A percentile compares a stretch with the other conserved stretches of the same genome.
Conservation (phyloP, 352 stramenopile species). For the Lagenidium giganteum region DNA sequence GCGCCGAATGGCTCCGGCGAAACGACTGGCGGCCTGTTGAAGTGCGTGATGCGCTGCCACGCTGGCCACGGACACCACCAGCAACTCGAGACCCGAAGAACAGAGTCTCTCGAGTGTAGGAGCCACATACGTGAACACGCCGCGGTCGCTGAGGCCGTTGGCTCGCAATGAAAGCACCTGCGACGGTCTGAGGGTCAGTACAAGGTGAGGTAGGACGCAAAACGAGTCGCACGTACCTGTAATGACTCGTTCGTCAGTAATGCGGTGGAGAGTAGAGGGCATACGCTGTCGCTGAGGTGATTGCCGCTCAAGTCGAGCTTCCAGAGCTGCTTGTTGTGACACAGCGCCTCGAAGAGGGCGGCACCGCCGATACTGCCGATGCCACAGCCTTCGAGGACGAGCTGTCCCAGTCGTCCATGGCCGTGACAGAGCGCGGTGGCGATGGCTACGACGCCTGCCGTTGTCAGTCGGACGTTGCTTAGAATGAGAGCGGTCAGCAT, state of each 20-base stretch:
- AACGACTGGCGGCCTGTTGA: slow-evolving; percentile 26
- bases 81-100: slow-evolving; percentile 29
- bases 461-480: slow-evolving; percentile 38
- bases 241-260: slow-evolving; percentile 32
- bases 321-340: slow-evolving; percentile 43
- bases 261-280: slow-evolving; percentile 23
- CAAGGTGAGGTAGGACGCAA: neutral
- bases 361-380: slow-evolving; percentile 44
- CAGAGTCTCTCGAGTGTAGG: slow-evolving; percentile 28
- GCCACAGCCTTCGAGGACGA: slow-evolving; percentile 61
- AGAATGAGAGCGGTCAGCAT: slow-evolving; percentile 53
- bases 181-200: neutral
- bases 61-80: slow-evolving; percentile 32
- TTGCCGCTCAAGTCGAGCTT: slow-evolving; percentile 74
- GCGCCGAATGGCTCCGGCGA: too few relatives aligned
- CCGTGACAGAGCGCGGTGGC: slow-evolving; percentile 39
- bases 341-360: slow-evolving; percentile 43
- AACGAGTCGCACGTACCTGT: slow-evolving; percentile 13
- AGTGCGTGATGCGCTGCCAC: slow-evolving; percentile 9
- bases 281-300: slow-evolving; percentile 50
- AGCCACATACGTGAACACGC: slow-evolving; percentile 37
- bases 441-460: slow-evolving; percentile 30
- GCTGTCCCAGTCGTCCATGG: slow-evolving; percentile 50
- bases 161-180: slow-evolving; percentile 42
- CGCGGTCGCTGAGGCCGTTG: slow-evolving; percentile 55